Percentiles rank a stretch among this genome's conserved stretches.
phyloP scores from a whole-genome alignment of 495 filamentous ascomycete genomes.

The Penicillium cataractarum region DNA sequence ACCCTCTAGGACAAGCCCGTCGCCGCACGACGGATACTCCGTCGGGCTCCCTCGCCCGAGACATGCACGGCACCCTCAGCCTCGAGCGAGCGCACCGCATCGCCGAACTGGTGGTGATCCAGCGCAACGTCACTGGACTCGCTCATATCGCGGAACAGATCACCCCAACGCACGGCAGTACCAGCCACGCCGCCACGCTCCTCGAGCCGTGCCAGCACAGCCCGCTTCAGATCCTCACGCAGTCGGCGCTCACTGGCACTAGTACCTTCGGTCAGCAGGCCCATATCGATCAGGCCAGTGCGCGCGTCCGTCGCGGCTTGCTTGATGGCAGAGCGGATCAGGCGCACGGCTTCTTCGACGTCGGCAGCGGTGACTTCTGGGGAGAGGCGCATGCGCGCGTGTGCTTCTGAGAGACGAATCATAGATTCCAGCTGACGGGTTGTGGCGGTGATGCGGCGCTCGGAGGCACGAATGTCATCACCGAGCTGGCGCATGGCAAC shows the following conservation, averaged over 20 bases:
- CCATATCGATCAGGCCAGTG: conserved; percentile 97
- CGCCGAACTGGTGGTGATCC: conserved; percentile 77
- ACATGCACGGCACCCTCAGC: conserved; percentile 83
- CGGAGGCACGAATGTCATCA: conserved; percentile 88
- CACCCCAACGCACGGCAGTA: conserved; percentile 74
- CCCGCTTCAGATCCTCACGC: conserved; percentile 82
- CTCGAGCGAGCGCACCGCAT: conserved; percentile 78
- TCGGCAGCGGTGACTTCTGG: conserved; percentile 75
- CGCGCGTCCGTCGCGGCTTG: conserved; percentile 89
- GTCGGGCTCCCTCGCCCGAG: conserved; percentile 81
- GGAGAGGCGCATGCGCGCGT: conserved; percentile 94
- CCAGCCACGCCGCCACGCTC: conserved; percentile 64
- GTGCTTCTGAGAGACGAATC: conserved; percentile 94
- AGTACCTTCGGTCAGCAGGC: conserved; percentile 87
- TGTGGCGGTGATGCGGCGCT: conserved; percentile 96
- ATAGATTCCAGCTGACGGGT: conserved; percentile 95
- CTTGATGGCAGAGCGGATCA: conserved; percentile 95
- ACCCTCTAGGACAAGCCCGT: conserved; percentile 20
- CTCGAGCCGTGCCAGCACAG: conserved; percentile 72
- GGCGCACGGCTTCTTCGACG: conserved; percentile 85
- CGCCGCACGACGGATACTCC: conserved; percentile 68
- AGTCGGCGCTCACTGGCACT: conserved; percentile 79
- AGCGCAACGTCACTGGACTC: conserved; percentile 76
- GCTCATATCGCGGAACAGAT: conserved; percentile 71
- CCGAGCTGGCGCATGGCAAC: conserved; percentile 96